Evolutionary conservation across 805 yeast genomes (phyloP).

Genomic region (Myxozyma udenii): DNA sequence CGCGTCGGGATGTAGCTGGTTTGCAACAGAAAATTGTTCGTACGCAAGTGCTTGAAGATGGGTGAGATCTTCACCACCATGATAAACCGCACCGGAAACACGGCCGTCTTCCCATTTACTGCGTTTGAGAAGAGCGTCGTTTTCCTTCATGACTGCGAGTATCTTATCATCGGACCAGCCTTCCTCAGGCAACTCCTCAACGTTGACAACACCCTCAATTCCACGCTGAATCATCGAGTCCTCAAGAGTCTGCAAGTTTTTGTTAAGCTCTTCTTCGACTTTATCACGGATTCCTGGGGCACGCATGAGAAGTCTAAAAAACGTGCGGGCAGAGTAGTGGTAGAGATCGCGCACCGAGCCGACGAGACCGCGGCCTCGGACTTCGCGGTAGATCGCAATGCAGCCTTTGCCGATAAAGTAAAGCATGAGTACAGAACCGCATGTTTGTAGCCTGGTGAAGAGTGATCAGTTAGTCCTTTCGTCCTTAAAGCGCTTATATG

Average conservation of each 20-base stretch:
- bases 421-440: too few relatives aligned
- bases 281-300: constrained; percentile 55
- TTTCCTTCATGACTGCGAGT: constrained; percentile 49
- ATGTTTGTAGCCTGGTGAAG: too few relatives aligned
- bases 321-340: constrained; percentile 3
- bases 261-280: constrained; percentile 59
- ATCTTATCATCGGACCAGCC: constrained; percentile 57
- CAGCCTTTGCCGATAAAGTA: constrained; percentile 9
- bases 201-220: constrained; percentile 33
- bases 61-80: constrained; percentile 81
- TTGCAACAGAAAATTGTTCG: constrained; percentile 75
- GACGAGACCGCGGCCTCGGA: constrained; percentile 33
- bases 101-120: constrained; percentile 81
- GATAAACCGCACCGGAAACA: constrained; percentile 94
- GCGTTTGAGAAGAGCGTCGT: constrained; percentile 47
- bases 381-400: constrained; percentile 16
- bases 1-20: constrained; percentile 94
- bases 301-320: constrained; percentile 34
- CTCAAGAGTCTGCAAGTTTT: constrained; percentile 52
- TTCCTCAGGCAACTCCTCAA: constrained; percentile 49
- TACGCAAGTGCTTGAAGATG: constrained; percentile 74
- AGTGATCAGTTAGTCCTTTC: too few relatives aligned
- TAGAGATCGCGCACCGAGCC: constrained; percentile 12
- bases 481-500: too few relatives aligned
- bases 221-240: constrained; percentile 56